These are phyloP conservation scores for Zymoseptoria pseudotritici DNA, from an alignment of 2,329 filamentous ascomycete genomes.

Conservation along the genomic window DNA sequence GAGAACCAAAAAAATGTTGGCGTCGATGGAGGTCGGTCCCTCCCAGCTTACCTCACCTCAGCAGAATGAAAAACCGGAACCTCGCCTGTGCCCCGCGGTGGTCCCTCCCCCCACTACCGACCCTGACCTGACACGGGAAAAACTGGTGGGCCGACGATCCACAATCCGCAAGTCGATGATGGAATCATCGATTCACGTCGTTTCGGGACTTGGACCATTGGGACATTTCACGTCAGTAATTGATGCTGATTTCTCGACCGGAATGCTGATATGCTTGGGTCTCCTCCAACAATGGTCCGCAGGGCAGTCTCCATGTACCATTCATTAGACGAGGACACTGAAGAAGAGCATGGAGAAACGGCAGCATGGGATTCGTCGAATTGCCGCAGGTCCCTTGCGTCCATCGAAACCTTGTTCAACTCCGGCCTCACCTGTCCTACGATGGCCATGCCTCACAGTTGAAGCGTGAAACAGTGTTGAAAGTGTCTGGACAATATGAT, in stretches of 20 bases:
- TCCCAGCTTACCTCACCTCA: not conserved
- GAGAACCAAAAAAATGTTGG: constrained; percentile 1
- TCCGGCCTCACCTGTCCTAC: no score
- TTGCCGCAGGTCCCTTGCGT: not conserved
- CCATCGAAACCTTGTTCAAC: no score
- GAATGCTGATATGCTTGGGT: no score
- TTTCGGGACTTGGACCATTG: not conserved
- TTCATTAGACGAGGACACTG: no score
- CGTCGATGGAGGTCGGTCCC: not conserved
- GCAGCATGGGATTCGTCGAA: not conserved
- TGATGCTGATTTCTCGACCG: no score
- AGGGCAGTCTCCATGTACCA: no score
- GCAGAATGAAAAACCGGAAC: not conserved
- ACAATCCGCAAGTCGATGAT: not conserved
- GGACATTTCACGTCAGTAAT: no score
- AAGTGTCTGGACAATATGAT: not conserved
- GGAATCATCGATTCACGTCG: not conserved
- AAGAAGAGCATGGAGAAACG: no score
- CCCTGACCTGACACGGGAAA: not conserved
- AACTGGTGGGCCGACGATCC: not conserved
- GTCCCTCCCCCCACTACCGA: not conserved
- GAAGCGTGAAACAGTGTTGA: not conserved
- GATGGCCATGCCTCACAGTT: no score
- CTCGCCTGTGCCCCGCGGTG: not conserved
- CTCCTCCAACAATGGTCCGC: no score